Evolutionary conservation across 495 filamentous ascomycete species (phyloP), one percentile per base, ranked within the genome.

Genomic region (Thozetella sp.): DNA sequence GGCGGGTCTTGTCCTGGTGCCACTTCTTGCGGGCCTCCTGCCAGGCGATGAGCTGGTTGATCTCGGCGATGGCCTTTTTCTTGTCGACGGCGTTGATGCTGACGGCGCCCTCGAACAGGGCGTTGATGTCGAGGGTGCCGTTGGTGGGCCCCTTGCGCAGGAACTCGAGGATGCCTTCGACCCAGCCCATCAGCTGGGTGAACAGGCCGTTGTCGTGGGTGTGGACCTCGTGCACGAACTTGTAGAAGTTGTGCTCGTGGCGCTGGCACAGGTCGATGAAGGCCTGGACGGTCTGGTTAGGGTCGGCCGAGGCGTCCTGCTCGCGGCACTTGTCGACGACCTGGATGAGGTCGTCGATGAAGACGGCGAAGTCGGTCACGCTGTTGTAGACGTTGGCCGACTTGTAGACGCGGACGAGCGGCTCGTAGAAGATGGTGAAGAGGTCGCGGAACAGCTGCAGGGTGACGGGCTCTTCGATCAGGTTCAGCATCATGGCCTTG

Each of bases 341-440:
- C 67, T 75, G 76, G 64, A 98, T 96, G 64, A 93, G 87, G 68
- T 99, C 95, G 67, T 97, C 93, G 52, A 93, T 85, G 67, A 99
- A 99, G 22, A 83, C 75, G 12, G 95, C 91, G 74, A 99, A 98
- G 68, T 99, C 95, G 0, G 95, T 99, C 59, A 99, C 92, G 70
- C 87, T 92, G 76, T 86, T 93, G 81, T 99, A 99, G 25, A 99
- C 95, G 64, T 98, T 99, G 63, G 95, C 95, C 22, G 94, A 97
- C 76, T 98, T 99, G 78, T 99, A 99, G 0, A 99, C 95, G 22
- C 95, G 84, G 17, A 99, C 89, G 11, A 99, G 85, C 0, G 95
- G 95, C 70, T 99, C 95, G 74, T 99, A 99, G 80, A 99, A 99
- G 68, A 99, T 97, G 20, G 93, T 96, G 74, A 99, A 98, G 50